These are phyloP conservation scores for Areca catechu DNA, from an alignment of 176 grass and related monocot species.

Conservation along the genomic window DNA sequence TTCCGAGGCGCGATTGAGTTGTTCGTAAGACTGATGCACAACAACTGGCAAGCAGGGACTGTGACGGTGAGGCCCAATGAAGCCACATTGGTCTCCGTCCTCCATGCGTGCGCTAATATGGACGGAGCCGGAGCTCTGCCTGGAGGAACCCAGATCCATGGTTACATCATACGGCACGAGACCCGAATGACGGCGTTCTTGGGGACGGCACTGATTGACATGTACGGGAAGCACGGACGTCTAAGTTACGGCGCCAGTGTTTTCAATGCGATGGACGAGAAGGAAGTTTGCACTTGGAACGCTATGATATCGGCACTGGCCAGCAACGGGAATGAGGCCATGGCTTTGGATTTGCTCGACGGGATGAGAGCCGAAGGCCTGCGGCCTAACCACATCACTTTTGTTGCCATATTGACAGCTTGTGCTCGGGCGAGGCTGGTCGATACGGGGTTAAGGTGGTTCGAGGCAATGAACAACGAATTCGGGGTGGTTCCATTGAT, in stretches of 20 bases:
- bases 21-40: conserved; percentile 30
- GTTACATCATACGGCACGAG: conserved; percentile 23
- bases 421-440: conserved; percentile 49
- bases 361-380: conserved; percentile 36
- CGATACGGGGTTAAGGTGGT: conserved; percentile 46
- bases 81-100: conserved; percentile 53
- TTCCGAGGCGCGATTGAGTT: conserved; percentile 29
- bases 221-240: conserved; percentile 66
- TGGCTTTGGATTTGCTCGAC: conserved; percentile 41
- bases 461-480: conserved; percentile 30
- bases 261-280: conserved; percentile 17
- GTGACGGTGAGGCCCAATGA: conserved; percentile 22
- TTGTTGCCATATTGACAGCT: conserved; percentile 45
- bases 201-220: conserved; percentile 59
- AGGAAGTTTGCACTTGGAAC: conserved; percentile 63
- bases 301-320: conserved; percentile 47
- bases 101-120: conserved; percentile 56
- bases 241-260: conserved; percentile 26
- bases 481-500: conserved; percentile 40
- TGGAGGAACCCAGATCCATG: conserved; percentile 37
- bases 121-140: conserved; percentile 20
- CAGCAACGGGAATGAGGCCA: conserved; percentile 37
- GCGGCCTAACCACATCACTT: conserved; percentile 52
- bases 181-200: conserved; percentile 42
- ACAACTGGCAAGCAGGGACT: conserved; percentile 1